These are phyloP conservation scores for Gossypium davidsonii DNA, from an alignment of 441 rosid species.

Conservation along the genomic window DNA sequence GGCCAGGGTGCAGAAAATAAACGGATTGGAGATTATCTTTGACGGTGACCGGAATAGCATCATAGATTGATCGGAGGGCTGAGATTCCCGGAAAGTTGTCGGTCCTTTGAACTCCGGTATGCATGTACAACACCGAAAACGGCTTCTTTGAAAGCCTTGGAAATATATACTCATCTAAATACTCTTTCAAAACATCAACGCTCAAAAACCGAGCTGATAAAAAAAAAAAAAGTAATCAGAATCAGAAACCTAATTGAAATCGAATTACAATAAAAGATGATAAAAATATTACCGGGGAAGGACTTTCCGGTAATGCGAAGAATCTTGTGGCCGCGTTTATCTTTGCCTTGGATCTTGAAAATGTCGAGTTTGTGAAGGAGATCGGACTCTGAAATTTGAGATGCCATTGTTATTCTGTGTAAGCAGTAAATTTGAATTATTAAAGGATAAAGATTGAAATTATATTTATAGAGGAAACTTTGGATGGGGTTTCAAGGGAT, in stretches of 20 bases:
- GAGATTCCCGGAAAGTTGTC: conserved; percentile 76
- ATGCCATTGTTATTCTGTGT: conserved; percentile 10
- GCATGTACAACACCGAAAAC: conserved; percentile 64
- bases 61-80: conserved; percentile 58
- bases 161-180: conserved; percentile 49
- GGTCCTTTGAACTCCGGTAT: conserved; percentile 57
- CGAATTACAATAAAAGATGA: not conserved
- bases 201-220: conserved; percentile 47
- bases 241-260: not conserved
- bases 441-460: not conserved
- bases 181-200: conserved; percentile 43
- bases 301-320: conserved; percentile 57
- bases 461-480: not conserved
- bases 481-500: not conserved
- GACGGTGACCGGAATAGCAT: conserved; percentile 51
- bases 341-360: conserved; percentile 73
- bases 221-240: not conserved
- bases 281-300: conserved; percentile 45
- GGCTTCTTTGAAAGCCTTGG: conserved; percentile 50
- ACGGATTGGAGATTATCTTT: conserved; percentile 57
- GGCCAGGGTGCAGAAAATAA: conserved; percentile 70
- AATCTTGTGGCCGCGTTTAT: conserved; percentile 65
- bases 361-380: conserved; percentile 51
- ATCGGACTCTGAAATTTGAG: conserved; percentile 31
- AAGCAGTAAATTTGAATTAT: not conserved